Conservation (phyloP, 2,329 filamentous ascomycete species). For the Trichophyton mentagrophytes region DNA sequence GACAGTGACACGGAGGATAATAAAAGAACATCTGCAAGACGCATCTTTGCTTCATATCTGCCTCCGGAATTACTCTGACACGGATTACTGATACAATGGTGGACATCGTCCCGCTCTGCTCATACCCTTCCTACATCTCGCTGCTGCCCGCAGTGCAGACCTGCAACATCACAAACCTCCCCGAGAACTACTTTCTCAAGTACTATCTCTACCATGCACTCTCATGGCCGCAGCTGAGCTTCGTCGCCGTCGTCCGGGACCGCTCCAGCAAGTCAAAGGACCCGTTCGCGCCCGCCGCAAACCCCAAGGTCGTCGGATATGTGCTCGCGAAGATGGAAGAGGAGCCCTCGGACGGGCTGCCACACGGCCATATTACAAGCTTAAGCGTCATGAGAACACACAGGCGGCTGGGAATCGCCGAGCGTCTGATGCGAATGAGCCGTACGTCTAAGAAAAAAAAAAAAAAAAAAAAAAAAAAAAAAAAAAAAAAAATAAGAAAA, state of each 20-base stretch:
- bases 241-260: conserved; percentile 85
- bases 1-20: too few species aligned
- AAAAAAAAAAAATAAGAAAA: too few species aligned
- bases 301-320: conserved; percentile 91
- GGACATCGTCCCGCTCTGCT: conserved; percentile 37
- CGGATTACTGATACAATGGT: conserved; percentile 28
- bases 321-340: conserved; percentile 99
- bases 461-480: too few species aligned
- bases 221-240: conserved; percentile 94
- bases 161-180: conserved; percentile 96
- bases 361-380: conserved; percentile 92
- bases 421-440: conserved; percentile 94
- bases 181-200: conserved; percentile 99
- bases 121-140: conserved; percentile 56
- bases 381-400: conserved; percentile 95
- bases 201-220: conserved; percentile 99
- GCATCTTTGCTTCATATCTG: too few species aligned
- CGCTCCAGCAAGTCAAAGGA: conserved; percentile 59
- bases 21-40: too few species aligned
- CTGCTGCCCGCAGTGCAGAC: conserved; percentile 80
- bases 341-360: conserved; percentile 78
- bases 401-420: conserved; percentile 75
- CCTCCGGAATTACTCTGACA: too few species aligned
- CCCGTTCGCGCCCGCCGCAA: conserved; percentile 45
- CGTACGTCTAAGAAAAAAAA: conserved; percentile 43